A percentile compares a stretch with the other conserved stretches of the same genome.
Evolutionary conservation across 345 rosid genomes (phyloP).

Genomic region (Ceriops tagal): DNA sequence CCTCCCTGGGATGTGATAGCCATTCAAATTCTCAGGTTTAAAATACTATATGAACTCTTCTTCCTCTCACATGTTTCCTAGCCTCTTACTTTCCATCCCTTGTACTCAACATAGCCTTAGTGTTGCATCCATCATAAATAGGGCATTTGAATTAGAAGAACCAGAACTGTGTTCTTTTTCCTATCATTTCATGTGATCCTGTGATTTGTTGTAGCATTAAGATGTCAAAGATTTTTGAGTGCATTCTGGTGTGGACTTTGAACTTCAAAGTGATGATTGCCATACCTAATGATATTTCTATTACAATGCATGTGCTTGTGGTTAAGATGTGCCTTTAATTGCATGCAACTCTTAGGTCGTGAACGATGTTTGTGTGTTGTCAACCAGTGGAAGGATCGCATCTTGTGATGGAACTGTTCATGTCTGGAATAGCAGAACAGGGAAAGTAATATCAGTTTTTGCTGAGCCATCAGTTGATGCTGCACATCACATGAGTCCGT

Average conservation of each 20-base stretch:
- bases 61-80: too few species aligned
- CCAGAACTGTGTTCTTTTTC: too few species aligned
- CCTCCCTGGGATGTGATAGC: too few species aligned
- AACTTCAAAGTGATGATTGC: not conserved
- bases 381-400: constrained; percentile 76
- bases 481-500: constrained; percentile 40
- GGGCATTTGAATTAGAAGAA: not conserved
- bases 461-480: constrained; percentile 63
- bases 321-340: constrained; percentile 25
- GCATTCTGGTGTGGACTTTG: not conserved
- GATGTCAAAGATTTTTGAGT: too few species aligned
- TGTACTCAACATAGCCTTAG: not conserved
- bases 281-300: not conserved
- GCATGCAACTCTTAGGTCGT: constrained; percentile 59
- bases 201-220: too few species aligned
- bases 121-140: not conserved
- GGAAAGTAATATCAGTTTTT: constrained; percentile 65
- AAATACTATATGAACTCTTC: too few species aligned
- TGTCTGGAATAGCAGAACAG: constrained; percentile 84
- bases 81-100: too few species aligned
- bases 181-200: too few species aligned
- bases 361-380: constrained; percentile 67
- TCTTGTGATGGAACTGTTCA: constrained; percentile 96
- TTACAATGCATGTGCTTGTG: constrained; percentile 4
- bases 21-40: too few species aligned